Evolutionary conservation across 768 basidiomycete species (phyloP).

Genomic region (Sporobolomyces pararoseus): DNA sequence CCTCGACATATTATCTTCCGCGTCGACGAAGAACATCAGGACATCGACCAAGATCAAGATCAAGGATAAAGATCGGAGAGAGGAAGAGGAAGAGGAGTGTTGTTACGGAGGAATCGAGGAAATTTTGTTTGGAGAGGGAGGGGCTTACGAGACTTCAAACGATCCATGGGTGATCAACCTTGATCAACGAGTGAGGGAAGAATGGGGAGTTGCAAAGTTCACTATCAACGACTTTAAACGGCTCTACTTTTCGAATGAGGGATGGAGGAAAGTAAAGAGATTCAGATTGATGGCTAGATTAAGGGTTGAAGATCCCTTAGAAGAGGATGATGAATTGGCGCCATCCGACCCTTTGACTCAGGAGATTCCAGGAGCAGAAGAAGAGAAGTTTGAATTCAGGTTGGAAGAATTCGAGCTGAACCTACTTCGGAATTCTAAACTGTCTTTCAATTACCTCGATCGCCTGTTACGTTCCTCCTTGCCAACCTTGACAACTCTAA

Average conservation of each 20-base stretch:
- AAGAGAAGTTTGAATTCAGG: neutral
- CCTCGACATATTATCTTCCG: constrained; percentile 1
- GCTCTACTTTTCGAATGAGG: neutral
- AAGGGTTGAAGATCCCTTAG: neutral
- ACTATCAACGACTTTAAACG: neutral
- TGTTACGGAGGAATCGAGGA: neutral
- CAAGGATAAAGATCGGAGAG: too few relatives aligned
- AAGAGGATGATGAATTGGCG: neutral
- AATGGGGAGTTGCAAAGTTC: constrained; percentile 20
- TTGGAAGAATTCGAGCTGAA: constrained; percentile 14
- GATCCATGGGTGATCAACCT: constrained; percentile 35
- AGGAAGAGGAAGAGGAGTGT: too few relatives aligned
- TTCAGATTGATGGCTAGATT: constrained; percentile 1
- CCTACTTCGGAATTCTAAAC: neutral
- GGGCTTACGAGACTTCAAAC: neutral
- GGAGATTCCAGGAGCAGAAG: neutral
- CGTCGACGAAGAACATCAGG: too few relatives aligned
- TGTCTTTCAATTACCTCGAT: constrained; percentile 10
- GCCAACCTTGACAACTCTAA: neutral
- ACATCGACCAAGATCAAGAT: too few relatives aligned
- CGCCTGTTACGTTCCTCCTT: neutral
- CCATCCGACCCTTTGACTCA: too few relatives aligned
- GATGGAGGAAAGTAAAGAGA: constrained; percentile 3
- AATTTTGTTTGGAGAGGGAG: constrained; percentile 11
- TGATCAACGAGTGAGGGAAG: constrained; percentile 9